Base-by-base conservation (phyloP, 257 asterid genomes). In the Solanum pennellii region DNA sequence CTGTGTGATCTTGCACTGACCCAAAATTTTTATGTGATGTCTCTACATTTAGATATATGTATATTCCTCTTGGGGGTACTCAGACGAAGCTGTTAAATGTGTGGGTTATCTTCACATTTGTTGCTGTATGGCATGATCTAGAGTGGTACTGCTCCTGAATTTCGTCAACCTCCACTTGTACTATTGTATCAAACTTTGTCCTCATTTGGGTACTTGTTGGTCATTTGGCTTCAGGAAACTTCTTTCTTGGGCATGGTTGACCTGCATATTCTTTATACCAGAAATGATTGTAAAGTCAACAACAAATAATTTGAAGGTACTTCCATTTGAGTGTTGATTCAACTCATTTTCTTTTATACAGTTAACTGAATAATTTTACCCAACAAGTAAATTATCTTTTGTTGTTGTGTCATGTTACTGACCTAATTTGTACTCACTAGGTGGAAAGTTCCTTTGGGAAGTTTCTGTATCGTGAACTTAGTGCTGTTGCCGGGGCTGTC, bases 201-300 rank as follows among this genome's bases (percentile, higher is more conserved):
- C 91, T 86, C 29, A 72, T 60, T 65, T 88, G 77, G 76, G 83
- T 11, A 65, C 33, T 87, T 77, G 69, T 90, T 89, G 84, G 87
- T 25, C 87, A 69, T 84, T 59, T 77, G 77, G 87, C 88, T 91
- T 45, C 92, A 97, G 99, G 99, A 97, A 97, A 89, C 99, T 97
- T 91, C 95, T 97, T 89, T 95, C 98, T n/a, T 97, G 99, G 99
- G 98, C 99, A 47, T 95, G 99, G 99, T 91, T 97, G 94, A 97
- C 99, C 21, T 95, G 99, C 90, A 87, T 95, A 92, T 95, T 97
- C 90, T 97, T 95, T 88, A 90, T 97, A 86, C 99, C 99, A 39
- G 99, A 97, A 91, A 94, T 97, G 93, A 92, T 97, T 42, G 92
- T 95, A 71, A 95, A 95, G 91, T 95, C 98, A 56, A 92, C 93